phyloP scores from a whole-genome alignment of 1,139 yeast genomes.

The Lodderomyces beijingensis region DNA sequence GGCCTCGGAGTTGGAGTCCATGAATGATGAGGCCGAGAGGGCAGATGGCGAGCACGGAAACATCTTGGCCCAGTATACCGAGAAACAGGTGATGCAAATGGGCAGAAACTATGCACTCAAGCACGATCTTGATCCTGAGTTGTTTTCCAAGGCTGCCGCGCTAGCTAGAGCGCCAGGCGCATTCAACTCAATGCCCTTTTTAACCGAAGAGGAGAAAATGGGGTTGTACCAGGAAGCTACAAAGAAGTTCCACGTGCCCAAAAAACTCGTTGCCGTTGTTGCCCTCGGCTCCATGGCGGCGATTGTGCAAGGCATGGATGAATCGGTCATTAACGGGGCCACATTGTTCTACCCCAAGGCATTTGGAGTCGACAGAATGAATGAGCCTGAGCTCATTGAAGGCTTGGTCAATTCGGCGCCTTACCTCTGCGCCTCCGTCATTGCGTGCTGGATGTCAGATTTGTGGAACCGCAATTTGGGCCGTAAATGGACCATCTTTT shows the following conservation, averaged over 20 bases:
- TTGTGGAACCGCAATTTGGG: constrained; percentile 60
- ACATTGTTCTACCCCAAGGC: constrained; percentile 59
- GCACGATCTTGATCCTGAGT: constrained; percentile 58
- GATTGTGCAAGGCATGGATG: constrained; percentile 92
- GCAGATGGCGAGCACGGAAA: constrained; percentile 42
- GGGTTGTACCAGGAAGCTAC: constrained; percentile 54
- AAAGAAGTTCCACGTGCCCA: constrained; percentile 64
- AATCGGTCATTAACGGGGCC: constrained; percentile 83
- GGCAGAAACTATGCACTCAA: constrained; percentile 66
- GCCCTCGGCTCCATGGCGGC: constrained; percentile 84
- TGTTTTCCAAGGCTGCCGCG: constrained; percentile 72
- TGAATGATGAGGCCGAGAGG: constrained; percentile 21
- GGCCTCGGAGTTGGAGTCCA: constrained; percentile 8
- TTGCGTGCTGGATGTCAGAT: constrained; percentile 75
- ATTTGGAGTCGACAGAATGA: constrained; percentile 39
- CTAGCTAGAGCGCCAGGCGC: constrained; percentile 63
- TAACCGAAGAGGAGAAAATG: constrained; percentile 55
- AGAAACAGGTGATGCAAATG: constrained; percentile 63
- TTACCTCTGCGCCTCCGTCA: constrained; percentile 64
- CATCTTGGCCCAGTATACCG: constrained; percentile 59
- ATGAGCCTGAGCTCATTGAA: constrained; percentile 60
- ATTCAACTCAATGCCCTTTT: constrained; percentile 54
- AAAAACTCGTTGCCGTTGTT: constrained; percentile 55
- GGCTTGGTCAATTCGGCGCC: constrained; percentile 84
- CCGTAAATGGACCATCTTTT: constrained; percentile 69